Evolutionary conservation across 2,329 filamentous ascomycete genomes (phyloP).

Genomic region (Epicoccum sorghinum): DNA sequence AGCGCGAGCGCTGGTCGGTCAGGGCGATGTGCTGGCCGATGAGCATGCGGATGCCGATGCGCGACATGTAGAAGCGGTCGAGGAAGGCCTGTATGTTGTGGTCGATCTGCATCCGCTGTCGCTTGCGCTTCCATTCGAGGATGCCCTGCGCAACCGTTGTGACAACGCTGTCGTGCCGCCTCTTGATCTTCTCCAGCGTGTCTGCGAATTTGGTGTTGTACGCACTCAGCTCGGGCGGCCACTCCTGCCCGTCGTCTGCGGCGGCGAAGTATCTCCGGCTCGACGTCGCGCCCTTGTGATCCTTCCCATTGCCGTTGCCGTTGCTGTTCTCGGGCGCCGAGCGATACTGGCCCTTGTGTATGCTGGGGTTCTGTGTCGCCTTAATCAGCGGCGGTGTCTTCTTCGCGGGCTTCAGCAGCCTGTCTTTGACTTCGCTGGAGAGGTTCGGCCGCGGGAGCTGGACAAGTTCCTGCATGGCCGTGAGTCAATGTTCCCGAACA

Average conservation of each 20-base stretch:
- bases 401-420: slow-evolving; percentile 73
- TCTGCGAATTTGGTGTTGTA: slow-evolving; percentile 93
- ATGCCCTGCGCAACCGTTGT: slow-evolving; percentile 98
- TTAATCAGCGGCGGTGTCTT: slow-evolving; percentile 71
- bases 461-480: slow-evolving; percentile 78
- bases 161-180: slow-evolving; percentile 94
- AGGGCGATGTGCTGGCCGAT: slow-evolving; percentile 98
- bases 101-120: slow-evolving; percentile 98
- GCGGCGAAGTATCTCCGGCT: slow-evolving; percentile 84
- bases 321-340: slow-evolving; percentile 59
- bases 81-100: slow-evolving; percentile 96
- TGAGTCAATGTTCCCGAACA: slow-evolving; percentile 32
- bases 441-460: slow-evolving; percentile 79
- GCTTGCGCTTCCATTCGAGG: slow-evolving; percentile 94
- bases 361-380: slow-evolving; percentile 87
- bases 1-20: slow-evolving; percentile 87
- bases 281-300: slow-evolving; percentile 52
- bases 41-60: slow-evolving; percentile 98
- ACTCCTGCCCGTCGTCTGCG: slow-evolving; percentile 84
- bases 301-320: slow-evolving; percentile 57
- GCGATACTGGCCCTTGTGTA: slow-evolving; percentile 80
- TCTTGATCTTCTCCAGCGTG: slow-evolving; percentile 91
- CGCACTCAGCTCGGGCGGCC: slow-evolving; percentile 91
- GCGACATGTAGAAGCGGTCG: slow-evolving; percentile 99
- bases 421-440: slow-evolving; percentile 74